A percentile compares a stretch with the other conserved stretches of the same genome.
These are phyloP conservation scores for Mycena indigotica DNA, from an alignment of 768 basidiomycete genomes.

Conservation along the genomic window DNA sequence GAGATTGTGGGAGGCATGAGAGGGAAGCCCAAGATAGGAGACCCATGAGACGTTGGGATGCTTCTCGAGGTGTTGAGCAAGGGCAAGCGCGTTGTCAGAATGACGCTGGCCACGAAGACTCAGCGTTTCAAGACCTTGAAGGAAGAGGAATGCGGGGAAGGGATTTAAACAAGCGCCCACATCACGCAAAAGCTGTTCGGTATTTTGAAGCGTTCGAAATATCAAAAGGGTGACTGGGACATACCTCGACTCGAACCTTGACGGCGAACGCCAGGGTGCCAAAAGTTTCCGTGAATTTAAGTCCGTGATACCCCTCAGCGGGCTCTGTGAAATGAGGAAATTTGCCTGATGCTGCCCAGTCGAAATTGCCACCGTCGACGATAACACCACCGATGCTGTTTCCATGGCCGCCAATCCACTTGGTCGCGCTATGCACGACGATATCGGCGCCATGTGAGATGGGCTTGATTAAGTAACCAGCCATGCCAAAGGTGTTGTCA, in stretches of 20 bases:
- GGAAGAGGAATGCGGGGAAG: constrained; percentile 71
- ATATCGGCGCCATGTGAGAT: constrained; percentile 80
- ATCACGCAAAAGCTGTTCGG: constrained; percentile 61
- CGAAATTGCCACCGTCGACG: constrained; percentile 56
- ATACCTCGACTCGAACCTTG: constrained; percentile 59
- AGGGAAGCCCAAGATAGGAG: constrained; percentile 69
- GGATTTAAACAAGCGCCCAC: constrained; percentile 68
- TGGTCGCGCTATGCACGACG: constrained; percentile 76
- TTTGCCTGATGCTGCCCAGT: constrained; percentile 66
- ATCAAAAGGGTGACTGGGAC: constrained; percentile 4
- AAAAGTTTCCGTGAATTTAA: constrained; percentile 67
- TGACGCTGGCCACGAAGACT: constrained; percentile 73
- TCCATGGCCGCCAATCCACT: constrained; percentile 65
- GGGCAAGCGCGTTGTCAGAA: constrained; percentile 65
- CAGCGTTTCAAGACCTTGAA: constrained; percentile 82
- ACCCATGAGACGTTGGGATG: constrained; percentile 77
- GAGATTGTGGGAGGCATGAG: constrained; percentile 60
- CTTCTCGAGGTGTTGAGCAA: constrained; percentile 63
- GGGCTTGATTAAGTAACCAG: constrained; percentile 72
- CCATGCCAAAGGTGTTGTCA: constrained; percentile 80
- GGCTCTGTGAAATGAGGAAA: constrained; percentile 79
- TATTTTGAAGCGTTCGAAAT: neutral
- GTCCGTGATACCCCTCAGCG: constrained; percentile 74
- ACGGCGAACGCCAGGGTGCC: constrained; percentile 64
- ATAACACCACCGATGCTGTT: neutral